phyloP scores from a whole-genome alignment of 768 basidiomycete genomes.

The Boletales sp. region DNA sequence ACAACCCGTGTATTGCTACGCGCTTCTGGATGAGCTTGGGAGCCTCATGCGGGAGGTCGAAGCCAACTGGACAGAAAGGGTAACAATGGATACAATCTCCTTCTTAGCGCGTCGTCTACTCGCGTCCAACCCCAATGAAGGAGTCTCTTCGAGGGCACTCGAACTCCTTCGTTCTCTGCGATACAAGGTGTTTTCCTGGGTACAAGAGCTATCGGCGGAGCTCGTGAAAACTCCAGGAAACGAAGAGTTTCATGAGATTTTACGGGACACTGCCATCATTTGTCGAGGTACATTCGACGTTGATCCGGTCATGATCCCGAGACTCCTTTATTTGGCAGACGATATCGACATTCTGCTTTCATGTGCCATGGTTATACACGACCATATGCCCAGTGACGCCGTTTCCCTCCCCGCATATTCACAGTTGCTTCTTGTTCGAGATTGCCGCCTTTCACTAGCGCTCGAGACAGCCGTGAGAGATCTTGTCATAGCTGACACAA shows the following conservation, averaged over 20 bases:
- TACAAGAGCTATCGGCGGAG: constrained; percentile 26
- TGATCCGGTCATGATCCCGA: neutral
- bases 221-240: constrained; percentile 6
- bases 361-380: constrained; percentile 31
- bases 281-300: constrained; percentile 31
- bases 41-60: constrained; percentile 31
- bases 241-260: constrained; percentile 1
- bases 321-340: constrained; percentile 19
- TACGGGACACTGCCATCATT: constrained; percentile 17
- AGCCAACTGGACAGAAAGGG: constrained; percentile 38
- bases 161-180: constrained; percentile 30
- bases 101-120: constrained; percentile 35
- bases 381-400: constrained; percentile 24
- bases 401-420: constrained; percentile 3
- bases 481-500: constrained; percentile 2
- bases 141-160: constrained; percentile 16
- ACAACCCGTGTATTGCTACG: constrained; percentile 28
- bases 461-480: constrained; percentile 20
- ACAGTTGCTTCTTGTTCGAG: constrained; percentile 26
- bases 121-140: constrained; percentile 11
- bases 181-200: constrained; percentile 32
- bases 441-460: constrained; percentile 30
- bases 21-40: constrained; percentile 33
- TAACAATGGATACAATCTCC: constrained; percentile 30
- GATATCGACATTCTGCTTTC: constrained; percentile 30